Evolutionary conservation across 2,329 filamentous ascomycete species (phyloP).

Genomic region (Xylariaceae sp.): DNA sequence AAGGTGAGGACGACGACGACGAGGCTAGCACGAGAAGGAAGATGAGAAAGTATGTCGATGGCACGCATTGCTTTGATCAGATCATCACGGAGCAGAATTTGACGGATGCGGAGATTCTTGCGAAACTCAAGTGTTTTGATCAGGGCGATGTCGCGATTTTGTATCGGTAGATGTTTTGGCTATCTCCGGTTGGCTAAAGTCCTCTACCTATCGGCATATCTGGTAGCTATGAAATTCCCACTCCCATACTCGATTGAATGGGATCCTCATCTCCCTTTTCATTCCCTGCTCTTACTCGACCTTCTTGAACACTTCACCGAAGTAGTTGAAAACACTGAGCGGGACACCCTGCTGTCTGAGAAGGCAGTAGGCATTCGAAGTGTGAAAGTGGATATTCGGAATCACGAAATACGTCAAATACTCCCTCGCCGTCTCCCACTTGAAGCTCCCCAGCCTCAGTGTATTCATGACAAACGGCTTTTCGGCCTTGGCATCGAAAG

Average conservation of each 20-base stretch:
- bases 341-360: constrained; percentile 50
- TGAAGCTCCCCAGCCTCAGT: constrained; percentile 14
- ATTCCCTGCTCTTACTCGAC: neutral
- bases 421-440: constrained; percentile 11
- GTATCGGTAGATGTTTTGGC: constrained; percentile 41
- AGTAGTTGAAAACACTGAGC: constrained; percentile 52
- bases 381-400: constrained; percentile 57
- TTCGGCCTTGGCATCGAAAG: constrained; percentile 42
- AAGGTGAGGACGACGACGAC: constrained; percentile 11
- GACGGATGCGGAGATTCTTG: constrained; percentile 68
- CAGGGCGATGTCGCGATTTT: constrained; percentile 54
- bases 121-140: constrained; percentile 59
- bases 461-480: constrained; percentile 37
- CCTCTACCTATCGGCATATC: too few relatives aligned
- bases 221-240: too few relatives aligned
- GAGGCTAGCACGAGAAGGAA: constrained; percentile 32
- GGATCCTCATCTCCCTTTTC: too few relatives aligned
- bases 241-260: too few relatives aligned
- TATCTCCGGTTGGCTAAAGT: neutral
- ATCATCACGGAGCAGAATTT: constrained; percentile 75
- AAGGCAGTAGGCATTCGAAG: constrained; percentile 50
- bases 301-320: constrained; percentile 22
- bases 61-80: constrained; percentile 75
- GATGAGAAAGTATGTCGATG: constrained; percentile 69
- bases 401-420: constrained; percentile 44